phyloP scores from a whole-genome alignment of 306 rosid genomes.

The Neltuma alba region DNA sequence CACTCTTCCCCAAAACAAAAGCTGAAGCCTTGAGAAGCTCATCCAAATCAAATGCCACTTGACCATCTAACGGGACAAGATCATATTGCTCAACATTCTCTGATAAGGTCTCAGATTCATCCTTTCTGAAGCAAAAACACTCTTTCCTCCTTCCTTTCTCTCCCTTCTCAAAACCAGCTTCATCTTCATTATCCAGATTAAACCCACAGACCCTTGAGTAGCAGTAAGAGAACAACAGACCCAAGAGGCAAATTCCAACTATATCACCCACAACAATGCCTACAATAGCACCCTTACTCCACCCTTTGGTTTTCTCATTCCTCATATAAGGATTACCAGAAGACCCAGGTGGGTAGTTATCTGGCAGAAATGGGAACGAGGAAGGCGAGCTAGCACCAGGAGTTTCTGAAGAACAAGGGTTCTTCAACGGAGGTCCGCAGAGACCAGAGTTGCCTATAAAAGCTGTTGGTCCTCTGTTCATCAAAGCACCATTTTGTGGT shows the following conservation, averaged over 20 bases:
- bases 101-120: slow-evolving; percentile 71
- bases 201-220: slow-evolving; percentile 71
- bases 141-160: slow-evolving; percentile 60
- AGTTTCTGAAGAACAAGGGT: slow-evolving; percentile 68
- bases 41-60: slow-evolving; percentile 87
- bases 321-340: slow-evolving; percentile 40
- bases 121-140: slow-evolving; percentile 80
- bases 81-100: slow-evolving; percentile 87
- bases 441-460: slow-evolving; percentile 90
- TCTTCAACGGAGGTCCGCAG: slow-evolving; percentile 97
- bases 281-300: slow-evolving; percentile 70
- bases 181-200: slow-evolving; percentile 52
- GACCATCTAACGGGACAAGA: slow-evolving; percentile 84
- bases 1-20: slow-evolving; percentile 93
- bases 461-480: slow-evolving; percentile 99
- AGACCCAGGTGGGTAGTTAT: slow-evolving; percentile 50
- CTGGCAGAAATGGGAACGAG: slow-evolving; percentile 73
- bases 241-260: slow-evolving; percentile 84
- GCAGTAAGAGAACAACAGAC: slow-evolving; percentile 85
- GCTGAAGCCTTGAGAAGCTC: slow-evolving; percentile 99
- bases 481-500: slow-evolving; percentile 95
- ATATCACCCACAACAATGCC: slow-evolving; percentile 82
- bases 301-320: slow-evolving; percentile 59
- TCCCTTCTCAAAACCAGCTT: slow-evolving; percentile 52
- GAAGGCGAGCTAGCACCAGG: slow-evolving; percentile 63